Conservation (phyloP, 805 yeast genomes). For the Brettanomyces bruxellensis region DNA sequence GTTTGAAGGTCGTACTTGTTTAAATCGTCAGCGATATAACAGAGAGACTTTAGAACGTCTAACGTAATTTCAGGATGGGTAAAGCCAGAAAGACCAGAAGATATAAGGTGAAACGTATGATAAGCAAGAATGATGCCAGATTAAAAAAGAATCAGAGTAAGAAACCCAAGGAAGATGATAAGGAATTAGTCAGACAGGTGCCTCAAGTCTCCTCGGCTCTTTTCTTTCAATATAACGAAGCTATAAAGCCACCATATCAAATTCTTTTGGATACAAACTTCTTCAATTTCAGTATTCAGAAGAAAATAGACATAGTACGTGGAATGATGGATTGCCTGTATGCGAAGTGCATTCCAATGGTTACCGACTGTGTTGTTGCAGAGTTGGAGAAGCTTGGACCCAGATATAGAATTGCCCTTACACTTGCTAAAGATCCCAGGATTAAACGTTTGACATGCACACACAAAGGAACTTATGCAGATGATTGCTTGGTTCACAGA, state of each 20-base stretch:
- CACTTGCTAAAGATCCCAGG: conserved; percentile 89
- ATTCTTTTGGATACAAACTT: conserved; percentile 94
- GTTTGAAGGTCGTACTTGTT: not conserved
- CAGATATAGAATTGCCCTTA: conserved; percentile 84
- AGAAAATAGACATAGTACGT: conserved; percentile 86
- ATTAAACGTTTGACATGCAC: conserved; percentile 79
- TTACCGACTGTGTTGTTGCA: conserved; percentile 97
- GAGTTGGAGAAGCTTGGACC: conserved; percentile 96
- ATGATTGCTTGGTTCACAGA: conserved; percentile 90
- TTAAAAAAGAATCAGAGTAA: conserved; percentile 36
- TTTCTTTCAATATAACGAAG: conserved; percentile 88
- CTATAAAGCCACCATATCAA: conserved; percentile 97
- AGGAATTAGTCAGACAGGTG: conserved; percentile 62
- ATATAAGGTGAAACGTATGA: conserved; percentile 87
- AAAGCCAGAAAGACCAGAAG: conserved; percentile 95
- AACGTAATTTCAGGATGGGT: conserved; percentile 50
- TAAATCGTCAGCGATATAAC: not conserved
- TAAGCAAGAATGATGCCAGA: conserved; percentile 65
- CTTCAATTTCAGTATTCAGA: conserved; percentile 92
- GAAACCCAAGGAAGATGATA: conserved; percentile 44
- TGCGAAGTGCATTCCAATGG: conserved; percentile 92
- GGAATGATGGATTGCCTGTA: conserved; percentile 95
- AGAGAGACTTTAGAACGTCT: not conserved
- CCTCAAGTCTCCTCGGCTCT: conserved; percentile 96
- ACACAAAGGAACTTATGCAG: conserved; percentile 96